Base-by-base conservation (phyloP, 1,139 yeast genomes). In the Kurtzmaniella quercitrusa region DNA sequence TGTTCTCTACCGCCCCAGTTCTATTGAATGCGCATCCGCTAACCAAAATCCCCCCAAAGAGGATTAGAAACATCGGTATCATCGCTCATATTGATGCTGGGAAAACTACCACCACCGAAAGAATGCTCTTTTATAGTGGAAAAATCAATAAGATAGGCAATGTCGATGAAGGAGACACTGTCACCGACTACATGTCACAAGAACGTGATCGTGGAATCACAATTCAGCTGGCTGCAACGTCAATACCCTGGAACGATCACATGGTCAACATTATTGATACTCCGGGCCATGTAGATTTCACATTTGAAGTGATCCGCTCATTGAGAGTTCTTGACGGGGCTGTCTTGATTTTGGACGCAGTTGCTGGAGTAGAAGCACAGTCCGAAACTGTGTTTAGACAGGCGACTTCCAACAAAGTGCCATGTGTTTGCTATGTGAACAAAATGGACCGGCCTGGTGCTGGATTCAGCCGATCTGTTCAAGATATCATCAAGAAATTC, bases 371-470 rank as follows among this genome's bases (percentile, higher is more conserved):
- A 1, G 98, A 93, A 58, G 95, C 98, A 0, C 98, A 94, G 60
- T 93, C 98, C 0, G 97, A 91, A 59, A 91, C 90, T 58, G 98
- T 93, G 1, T 93, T 98, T 98, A 80, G 77, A 53, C 96, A 91
- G 60, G 93, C 97, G 1, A 70, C 69, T 36, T 77, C 75, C 23
- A 70, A 87, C 48, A 64, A 64, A 2, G 79, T 87, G 43, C 98
- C 98, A 0, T 77, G 80, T 44, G 67, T 93, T 14, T 82, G 90
- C 8, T 94, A 82, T 58, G 78, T 93, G 34, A 93, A 93, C 62
- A 93, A 93, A 61, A 91, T 93, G 98, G 99, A 93, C 65, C 75
- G 98, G 46, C 85, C 82, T 15, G 98, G 98, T 12, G 96, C 98
- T 0, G 97, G 97, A 0, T 93, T 82, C 59, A 85, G 96, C 47